Base-by-base conservation (phyloP, 176 grass and related monocot species). In the Carex scoparia region DNA sequence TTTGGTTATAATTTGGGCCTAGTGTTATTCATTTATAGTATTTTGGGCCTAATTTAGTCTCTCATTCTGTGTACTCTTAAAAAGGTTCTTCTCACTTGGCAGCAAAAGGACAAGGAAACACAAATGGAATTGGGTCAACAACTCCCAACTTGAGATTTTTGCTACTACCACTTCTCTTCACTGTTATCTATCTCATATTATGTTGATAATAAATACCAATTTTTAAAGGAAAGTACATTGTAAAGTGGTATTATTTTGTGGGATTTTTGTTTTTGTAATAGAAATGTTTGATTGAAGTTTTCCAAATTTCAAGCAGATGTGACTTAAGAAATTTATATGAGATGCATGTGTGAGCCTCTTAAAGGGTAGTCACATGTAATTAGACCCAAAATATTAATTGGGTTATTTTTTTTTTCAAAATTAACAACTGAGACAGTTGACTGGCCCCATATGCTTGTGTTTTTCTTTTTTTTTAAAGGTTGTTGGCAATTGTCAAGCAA, bases 61-160 rank as follows among this genome's bases (percentile, higher is more conserved):
- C 33, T 32, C 3, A 14, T 1, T 33, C 2, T 69, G 35, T 69
- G 4, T 42, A 40, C 33, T 42, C 15, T 69, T 42, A 40, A 69
- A 40, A 14, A 94, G 92, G 88, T 70, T 85, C 92, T 60, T 85
- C 92, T 60, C 90, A 86, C 61, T 60, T 88, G 84, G 90, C 84
- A 42, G 81, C 80, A 35, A 90, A 3, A 61, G 12, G 60, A 19
- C 70, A 79, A 33, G 59, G 28, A 42, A 84, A 88, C 40, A 88
- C 82, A 79, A 33, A 81, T 53, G 90, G 86, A 1, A 61, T 13
- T 61, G 84, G 88, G 46, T 46, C 62, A 84, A 79, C 61, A 30
- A 12, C 27, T 5, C 16, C 89, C 83, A 86, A 11, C 30, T 80
- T 40, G 2, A 31, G 31, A 35, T 80, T 76, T 56, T 78, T 72